Percentiles rank a stretch among this genome's conserved stretches.
Evolutionary conservation across 2,329 filamentous ascomycete species (phyloP).

Genomic region (Leptodontidium sp.): DNA sequence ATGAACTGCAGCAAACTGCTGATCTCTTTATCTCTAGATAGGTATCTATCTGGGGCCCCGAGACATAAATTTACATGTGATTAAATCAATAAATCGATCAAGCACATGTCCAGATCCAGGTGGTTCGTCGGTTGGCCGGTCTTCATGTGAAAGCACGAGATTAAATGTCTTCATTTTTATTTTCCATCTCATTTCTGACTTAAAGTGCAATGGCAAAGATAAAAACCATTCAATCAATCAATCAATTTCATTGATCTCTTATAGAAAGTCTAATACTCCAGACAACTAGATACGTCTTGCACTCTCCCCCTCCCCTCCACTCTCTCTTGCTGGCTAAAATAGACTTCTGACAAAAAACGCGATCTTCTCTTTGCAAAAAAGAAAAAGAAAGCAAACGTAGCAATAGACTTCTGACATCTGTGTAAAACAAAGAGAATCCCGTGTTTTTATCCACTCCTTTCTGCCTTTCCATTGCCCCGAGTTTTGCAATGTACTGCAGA

Average conservation of each 20-base stretch:
- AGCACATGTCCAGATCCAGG: no score
- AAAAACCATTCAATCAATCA: no score
- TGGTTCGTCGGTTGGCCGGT: no score
- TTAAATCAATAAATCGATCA: no score
- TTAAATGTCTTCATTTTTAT: no score
- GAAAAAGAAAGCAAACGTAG: neutral
- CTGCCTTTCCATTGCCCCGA: constrained; percentile 12
- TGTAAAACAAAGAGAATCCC: neutral
- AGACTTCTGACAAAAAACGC: constrained; percentile 1
- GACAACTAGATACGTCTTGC: neutral
- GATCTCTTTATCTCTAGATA: no score
- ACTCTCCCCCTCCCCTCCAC: neutral
- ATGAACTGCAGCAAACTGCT: no score
- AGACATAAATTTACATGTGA: no score
- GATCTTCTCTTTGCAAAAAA: neutral
- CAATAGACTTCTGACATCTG: constrained; percentile 4
- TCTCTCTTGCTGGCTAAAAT: neutral
- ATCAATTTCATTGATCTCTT: neutral
- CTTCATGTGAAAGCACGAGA: no score
- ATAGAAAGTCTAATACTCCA: constrained; percentile 6
- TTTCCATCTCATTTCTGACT: no score
- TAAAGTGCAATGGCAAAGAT: no score
- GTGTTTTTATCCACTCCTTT: neutral
- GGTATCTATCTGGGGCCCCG: no score
- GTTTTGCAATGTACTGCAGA: constrained; percentile 14